Evolutionary conservation across 768 basidiomycete genomes (phyloP).

Genomic region (Tricholoma sp.): DNA sequence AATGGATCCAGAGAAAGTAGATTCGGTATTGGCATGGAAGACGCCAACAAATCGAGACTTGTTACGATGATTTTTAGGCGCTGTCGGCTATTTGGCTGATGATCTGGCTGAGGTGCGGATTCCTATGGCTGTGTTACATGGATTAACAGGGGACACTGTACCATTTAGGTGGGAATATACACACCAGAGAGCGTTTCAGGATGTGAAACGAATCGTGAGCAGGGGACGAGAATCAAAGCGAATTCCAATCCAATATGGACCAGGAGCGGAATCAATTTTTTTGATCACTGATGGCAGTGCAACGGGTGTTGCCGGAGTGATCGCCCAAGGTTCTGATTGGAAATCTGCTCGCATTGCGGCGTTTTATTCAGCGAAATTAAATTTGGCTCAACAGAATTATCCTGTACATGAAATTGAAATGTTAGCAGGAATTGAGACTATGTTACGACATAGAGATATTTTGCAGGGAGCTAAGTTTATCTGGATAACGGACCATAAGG

Average conservation of each 20-base stretch:
- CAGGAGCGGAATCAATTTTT: slow-evolving; percentile 5
- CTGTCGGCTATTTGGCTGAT: slow-evolving; percentile 12
- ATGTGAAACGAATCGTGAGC: slow-evolving; percentile 16
- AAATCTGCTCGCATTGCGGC: no score
- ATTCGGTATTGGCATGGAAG: no score
- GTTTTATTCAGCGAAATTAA: no score
- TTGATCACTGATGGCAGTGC: slow-evolving; percentile 1
- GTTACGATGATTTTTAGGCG: no score
- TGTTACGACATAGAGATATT: slow-evolving; percentile 10
- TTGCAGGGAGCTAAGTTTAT: slow-evolving; percentile 15
- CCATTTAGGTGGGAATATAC: slow-evolving; percentile 9
- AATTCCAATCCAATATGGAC: slow-evolving; percentile 8
- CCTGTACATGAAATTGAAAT: no score
- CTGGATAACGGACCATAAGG: slow-evolving; percentile 8
- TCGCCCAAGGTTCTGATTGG: no score
- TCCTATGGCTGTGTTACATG: not conserved
- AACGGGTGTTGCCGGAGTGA: no score
- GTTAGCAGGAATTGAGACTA: no score
- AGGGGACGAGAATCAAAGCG: not conserved
- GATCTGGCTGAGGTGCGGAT: not conserved
- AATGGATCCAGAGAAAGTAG: no score
- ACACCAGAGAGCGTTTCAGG: slow-evolving; percentile 17
- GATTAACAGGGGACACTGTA: slow-evolving; percentile 11
- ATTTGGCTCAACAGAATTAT: no score
- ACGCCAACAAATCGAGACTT: no score